A percentile compares a stretch with the other conserved stretches of the same genome.
Evolutionary conservation across 345 rosid species (phyloP).

Genomic region (Ceriops zippeliana): DNA sequence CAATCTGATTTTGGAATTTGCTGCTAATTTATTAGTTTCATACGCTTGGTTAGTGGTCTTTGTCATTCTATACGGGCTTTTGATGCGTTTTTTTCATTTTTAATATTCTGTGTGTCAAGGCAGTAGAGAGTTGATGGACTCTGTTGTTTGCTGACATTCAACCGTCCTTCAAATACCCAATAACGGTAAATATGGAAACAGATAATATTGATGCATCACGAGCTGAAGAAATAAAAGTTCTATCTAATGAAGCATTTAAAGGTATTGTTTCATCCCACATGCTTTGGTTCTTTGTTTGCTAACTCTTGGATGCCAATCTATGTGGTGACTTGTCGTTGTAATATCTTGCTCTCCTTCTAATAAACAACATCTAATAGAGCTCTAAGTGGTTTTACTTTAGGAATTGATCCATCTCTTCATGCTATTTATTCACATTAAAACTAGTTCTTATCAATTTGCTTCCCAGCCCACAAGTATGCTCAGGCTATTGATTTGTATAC

Average conservation of each 20-base stretch:
- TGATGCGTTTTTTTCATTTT: background rate
- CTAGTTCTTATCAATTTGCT: slow-evolving; percentile 13
- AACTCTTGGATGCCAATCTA: background rate
- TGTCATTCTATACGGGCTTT: no score
- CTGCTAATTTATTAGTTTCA: no score
- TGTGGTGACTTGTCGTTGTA: background rate
- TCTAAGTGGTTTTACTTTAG: background rate
- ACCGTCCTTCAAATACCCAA: background rate
- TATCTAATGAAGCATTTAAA: slow-evolving; percentile 56
- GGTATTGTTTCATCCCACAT: slow-evolving; percentile 19
- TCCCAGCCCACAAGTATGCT: slow-evolving; percentile 63
- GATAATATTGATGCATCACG: slow-evolving; percentile 28
- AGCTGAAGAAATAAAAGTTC: slow-evolving; percentile 51
- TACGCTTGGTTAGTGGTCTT: no score
- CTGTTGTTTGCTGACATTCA: slow-evolving; percentile 1
- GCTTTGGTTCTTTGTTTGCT: background rate
- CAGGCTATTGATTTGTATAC: slow-evolving; percentile 81
- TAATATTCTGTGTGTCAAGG: background rate
- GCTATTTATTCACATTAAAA: background rate
- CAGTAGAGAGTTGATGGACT: background rate
- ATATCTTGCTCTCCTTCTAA: background rate
- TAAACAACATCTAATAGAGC: background rate
- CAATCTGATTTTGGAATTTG: no score
- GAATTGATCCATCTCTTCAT: background rate
- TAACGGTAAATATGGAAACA: slow-evolving; percentile 38